These are phyloP conservation scores for Trypanosoma scelopori DNA, from an alignment of 208 protist species.

Conservation along the genomic window DNA sequence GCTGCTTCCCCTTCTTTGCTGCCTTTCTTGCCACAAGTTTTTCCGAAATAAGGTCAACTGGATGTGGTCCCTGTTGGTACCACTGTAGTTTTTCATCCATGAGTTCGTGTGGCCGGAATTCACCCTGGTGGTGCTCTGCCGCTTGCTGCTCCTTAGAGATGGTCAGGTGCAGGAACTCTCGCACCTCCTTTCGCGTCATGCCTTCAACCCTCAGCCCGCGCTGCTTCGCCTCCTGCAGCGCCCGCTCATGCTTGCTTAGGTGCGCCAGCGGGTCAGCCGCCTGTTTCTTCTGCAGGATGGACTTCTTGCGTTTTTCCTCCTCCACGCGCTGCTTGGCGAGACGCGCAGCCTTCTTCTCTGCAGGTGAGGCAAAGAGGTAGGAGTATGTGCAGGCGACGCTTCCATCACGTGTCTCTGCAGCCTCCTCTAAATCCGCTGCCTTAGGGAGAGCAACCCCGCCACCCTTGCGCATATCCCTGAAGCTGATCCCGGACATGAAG, in stretches of 20 bases:
- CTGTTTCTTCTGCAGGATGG: constrained; percentile 10
- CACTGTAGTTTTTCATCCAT: constrained; percentile 85
- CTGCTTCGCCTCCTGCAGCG: constrained; percentile 52
- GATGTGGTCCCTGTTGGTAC: constrained; percentile 89
- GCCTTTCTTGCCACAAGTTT: constrained; percentile 80
- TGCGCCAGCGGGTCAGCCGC: constrained; percentile 36
- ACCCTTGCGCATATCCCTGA: constrained; percentile 75
- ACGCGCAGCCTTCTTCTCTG: constrained; percentile 66
- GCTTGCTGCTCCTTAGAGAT: constrained; percentile 62
- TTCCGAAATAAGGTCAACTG: constrained; percentile 85
- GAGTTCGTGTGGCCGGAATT: constrained; percentile 76
- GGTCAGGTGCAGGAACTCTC: constrained; percentile 72
- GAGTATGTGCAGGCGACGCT: constrained; percentile 44
- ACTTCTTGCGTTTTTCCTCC: constrained; percentile 38
- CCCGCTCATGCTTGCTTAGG: constrained; percentile 75
- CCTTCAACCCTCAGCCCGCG: constrained; percentile 74
- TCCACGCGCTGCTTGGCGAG: constrained; percentile 36
- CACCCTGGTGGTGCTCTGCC: constrained; percentile 35
- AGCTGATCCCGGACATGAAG: constrained; percentile 82
- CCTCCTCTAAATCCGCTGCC: constrained; percentile 49
- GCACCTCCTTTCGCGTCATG: constrained; percentile 83
- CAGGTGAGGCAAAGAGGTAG: constrained; percentile 84
- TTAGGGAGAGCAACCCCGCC: constrained; percentile 55
- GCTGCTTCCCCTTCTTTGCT: constrained; percentile 75
- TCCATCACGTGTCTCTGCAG: constrained; percentile 14